Base-by-base conservation (phyloP, 2,329 filamentous ascomycete species). In the Pseudogymnoascus sp. region DNA sequence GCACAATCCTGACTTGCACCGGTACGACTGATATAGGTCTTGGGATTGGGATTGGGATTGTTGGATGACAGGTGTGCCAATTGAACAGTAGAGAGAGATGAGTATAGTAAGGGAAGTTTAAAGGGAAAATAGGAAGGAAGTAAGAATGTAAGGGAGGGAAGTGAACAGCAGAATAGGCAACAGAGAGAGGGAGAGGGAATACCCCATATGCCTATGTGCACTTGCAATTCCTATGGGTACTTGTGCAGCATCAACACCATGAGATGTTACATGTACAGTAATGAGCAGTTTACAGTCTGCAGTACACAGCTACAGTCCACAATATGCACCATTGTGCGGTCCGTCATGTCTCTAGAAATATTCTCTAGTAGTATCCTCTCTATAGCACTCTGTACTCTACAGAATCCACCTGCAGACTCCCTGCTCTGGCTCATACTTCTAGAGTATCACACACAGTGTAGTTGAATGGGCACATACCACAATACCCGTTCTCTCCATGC, bases 41-140 rank as follows among this genome's bases (percentile, higher is more conserved):
- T 48, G 43, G 28, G 28, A 8, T 28, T 28, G 28, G 28, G 28
- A 28, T 28, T 28, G 11, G n/a, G 21, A n/a, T 23, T 48, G 19
- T 14, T 25, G 2, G 21, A 14, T 48, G 4, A 11, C 4, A 14
- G 11, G 7, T 2, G 4, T 48, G 19, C 7, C 43, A 48, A 48
- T 48, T 23, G 10, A 48, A 48, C 21, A 68, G 67, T 67, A 65
- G 65, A 41, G 43, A 63, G 65, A 39, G 48, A 28, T 28, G 62
- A 36, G 31, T 16, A 43, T n/a, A 21, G 43, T 61, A 65, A 63
- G 63, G 66, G 63, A 63, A 63, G 66, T 63, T 64, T 63, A 65
- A 63, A 60, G 65, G 65, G 64, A 54, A 51, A 41, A 64, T 65
- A 62, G 62, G 57, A 63, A 21, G 57, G 13, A 57, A 34, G 64